Conservation (phyloP, 2,329 filamentous ascomycete species). For the Hirsutella minnesotensis region DNA sequence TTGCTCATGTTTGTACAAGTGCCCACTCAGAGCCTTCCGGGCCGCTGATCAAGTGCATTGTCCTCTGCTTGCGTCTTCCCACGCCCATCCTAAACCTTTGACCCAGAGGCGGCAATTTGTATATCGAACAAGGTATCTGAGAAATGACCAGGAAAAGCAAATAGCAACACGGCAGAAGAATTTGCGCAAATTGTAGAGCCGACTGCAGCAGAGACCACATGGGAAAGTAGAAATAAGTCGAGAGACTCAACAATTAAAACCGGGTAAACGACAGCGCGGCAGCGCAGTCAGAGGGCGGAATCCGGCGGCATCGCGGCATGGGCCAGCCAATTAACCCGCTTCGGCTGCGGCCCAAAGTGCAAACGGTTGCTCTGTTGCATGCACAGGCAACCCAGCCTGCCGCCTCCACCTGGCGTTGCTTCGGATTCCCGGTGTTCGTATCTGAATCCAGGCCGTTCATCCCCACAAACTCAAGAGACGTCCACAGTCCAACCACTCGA, state of each 20-base stretch:
- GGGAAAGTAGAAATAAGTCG: constrained; percentile 5
- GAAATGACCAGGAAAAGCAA: constrained; percentile 13
- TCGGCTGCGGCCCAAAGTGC: constrained; percentile 32
- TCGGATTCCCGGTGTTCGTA: neutral
- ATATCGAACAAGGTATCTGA: constrained; percentile 53
- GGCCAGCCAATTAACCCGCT: constrained; percentile 36
- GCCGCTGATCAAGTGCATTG: neutral
- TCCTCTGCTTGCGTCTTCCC: neutral
- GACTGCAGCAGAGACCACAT: constrained; percentile 9
- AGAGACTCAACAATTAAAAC: constrained; percentile 20
- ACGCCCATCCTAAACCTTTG: neutral
- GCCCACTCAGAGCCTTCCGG: neutral
- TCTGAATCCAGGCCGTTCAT: neutral
- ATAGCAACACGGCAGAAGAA: constrained; percentile 11
- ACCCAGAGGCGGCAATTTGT: constrained; percentile 17
- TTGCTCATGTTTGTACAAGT: constrained; percentile 5
- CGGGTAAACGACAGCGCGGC: constrained; percentile 27
- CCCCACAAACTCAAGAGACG: no score
- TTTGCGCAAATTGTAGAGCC: constrained; percentile 7
- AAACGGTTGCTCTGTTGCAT: constrained; percentile 19
- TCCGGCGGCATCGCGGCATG: constrained; percentile 25
- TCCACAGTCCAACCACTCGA: no score
- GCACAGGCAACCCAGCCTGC: constrained; percentile 14
- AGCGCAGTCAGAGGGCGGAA: constrained; percentile 15
- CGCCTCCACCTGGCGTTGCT: neutral